Evolutionary conservation across 345 rosid genomes (phyloP), one percentile per base, ranked within the genome.

Genomic region (Tarenaya hassleriana): DNA sequence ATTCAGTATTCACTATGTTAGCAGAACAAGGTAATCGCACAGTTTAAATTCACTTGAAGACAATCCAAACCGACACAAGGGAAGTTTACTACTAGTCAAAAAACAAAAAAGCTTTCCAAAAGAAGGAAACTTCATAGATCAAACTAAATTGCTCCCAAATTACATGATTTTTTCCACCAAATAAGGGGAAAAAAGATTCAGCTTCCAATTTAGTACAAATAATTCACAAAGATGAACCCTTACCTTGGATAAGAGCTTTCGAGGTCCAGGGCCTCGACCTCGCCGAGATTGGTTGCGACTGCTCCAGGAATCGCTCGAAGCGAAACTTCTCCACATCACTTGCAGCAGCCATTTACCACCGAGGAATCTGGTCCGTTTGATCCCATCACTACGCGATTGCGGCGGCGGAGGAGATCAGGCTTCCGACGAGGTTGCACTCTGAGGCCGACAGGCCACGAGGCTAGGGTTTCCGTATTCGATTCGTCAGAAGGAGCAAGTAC

Each of bases 241-340:
- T 58, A 67, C 71, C 71, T 7, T 49, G 72, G 54, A 92, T 68
- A 16, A 92, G 86, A 63, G 97, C 95, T 34, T 65, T 24, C 95
- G 86, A 57, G 94, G 91, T 46, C 52, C 91, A 0, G 85, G 54
- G 41, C 98, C 98, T 69, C 72, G 88, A 85, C 12, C 97, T 76
- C 74, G 85, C 91, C 10, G 88, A 75, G 62, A 92, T 88, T 11
- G 95, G 70, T 41, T 72, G 83, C 29, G 69, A 63, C 17, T 55
- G 66, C 60, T 92, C 97, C 5, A 88, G 70, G 47, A 81, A 63
- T 35, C 81, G 74, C 19, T 74, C 73, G 54, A 94, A 83, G 1
- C 88, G 79, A 58, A 83, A 85, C 31, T 72, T 76, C 76, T 83
- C 97, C 81, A 75, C 50, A 37, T 62, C 34, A 7, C 33, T 52